Base-by-base conservation (phyloP, 1,284 basidiomycete genomes). In the Xanthoconium separans region DNA sequence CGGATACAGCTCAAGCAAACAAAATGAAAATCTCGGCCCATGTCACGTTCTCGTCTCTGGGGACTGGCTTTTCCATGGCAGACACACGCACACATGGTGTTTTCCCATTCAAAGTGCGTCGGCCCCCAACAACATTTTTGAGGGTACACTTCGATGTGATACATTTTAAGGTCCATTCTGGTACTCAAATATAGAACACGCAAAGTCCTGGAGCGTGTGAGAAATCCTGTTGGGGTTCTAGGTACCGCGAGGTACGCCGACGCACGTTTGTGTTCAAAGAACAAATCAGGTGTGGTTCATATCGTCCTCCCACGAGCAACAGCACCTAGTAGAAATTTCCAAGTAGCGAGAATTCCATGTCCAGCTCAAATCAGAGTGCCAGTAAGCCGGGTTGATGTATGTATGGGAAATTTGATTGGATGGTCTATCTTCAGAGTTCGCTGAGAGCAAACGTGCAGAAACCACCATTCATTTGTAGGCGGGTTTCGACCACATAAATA, bases 191-290 rank as follows among this genome's bases (percentile, higher is more conserved):
- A 54, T 54, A 58, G 33, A 16, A 37, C 29, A 18, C 4, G 27
- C 6, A 41, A 31, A 27, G 29, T 20, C 27, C 18, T 18, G 39
- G 18, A 20, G 18, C 39, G 20, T 40, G 39, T 18, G 39, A 40
- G 40, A 2, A 24, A 46, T 4, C 18, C 27, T 22, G 24, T 11
- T 31, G 34, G 47, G 44, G 20, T 15, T 36, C 24, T 47, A 29
- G 27, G 41, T 33, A 27, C 36, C 42, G 18, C 41, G 20, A 51
- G 59, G 53, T 44, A 16, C 37, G 10, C 4, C 20, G 13, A 57
- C 43, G 47, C 60, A 64, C 52, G 62, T 62, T 64, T 51, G 57
- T 60, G 11, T 29, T 15, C 24, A 36, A 60, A 40, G 11, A 20
- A 13, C 37, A 12, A 39, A 40, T 22, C 20, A 20, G 20, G 20